A percentile compares a stretch with the other conserved stretches of the same genome.
Conservation (phyloP, 2,329 filamentous ascomycete species). For the Xylariales sp. region DNA sequence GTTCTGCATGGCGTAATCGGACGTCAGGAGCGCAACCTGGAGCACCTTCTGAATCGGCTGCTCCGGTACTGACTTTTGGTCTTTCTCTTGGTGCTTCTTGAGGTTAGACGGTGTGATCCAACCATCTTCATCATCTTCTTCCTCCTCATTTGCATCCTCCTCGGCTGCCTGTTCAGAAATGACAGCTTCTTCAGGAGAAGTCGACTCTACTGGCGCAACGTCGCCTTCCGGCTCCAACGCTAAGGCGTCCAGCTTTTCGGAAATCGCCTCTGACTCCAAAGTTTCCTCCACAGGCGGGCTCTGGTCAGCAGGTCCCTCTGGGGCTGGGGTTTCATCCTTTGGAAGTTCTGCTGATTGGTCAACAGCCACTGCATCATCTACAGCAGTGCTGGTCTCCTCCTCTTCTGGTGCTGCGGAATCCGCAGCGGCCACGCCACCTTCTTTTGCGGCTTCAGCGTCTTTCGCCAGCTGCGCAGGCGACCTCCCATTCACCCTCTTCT, state of each 20-base stretch:
- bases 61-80: slow-evolving; percentile 45
- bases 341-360: background rate
- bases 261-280: slow-evolving; percentile 6
- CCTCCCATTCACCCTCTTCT: slow-evolving; percentile 71
- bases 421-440: background rate
- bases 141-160: slow-evolving; percentile 19
- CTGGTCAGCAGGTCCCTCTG: background rate
- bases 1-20: slow-evolving; percentile 97
- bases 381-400: background rate
- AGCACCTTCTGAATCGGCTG: slow-evolving; percentile 59
- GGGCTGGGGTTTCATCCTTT: background rate
- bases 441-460: slow-evolving; percentile 13
- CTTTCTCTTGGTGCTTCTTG: slow-evolving; percentile 73
- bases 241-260: slow-evolving; percentile 6
- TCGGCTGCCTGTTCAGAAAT: slow-evolving; percentile 34
- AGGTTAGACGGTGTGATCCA: slow-evolving; percentile 97
- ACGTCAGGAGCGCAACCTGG: slow-evolving; percentile 87
- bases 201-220: slow-evolving; percentile 14
- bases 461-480: slow-evolving; percentile 49
- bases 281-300: background rate
- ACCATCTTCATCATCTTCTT: slow-evolving; percentile 57
- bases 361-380: background rate
- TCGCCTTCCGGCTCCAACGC: slow-evolving; percentile 13
- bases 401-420: background rate
- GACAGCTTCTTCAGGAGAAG: slow-evolving; percentile 1